Percentiles rank a stretch among this genome's conserved stretches.
phyloP scores from a whole-genome alignment of 148 eudicot genomes.

The Vaccinium corymbosum region DNA sequence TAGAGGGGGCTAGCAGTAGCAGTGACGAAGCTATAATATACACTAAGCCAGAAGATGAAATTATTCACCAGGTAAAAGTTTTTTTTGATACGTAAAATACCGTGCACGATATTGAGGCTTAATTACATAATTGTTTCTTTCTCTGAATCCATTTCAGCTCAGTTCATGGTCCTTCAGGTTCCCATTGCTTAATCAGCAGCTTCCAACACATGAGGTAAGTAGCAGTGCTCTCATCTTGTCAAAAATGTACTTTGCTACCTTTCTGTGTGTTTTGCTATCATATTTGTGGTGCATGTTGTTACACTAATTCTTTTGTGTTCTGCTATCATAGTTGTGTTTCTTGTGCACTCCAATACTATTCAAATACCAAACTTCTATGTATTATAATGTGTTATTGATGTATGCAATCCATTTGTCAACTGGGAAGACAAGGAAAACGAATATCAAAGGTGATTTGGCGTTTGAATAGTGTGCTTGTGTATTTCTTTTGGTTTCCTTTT shows the following conservation, averaged over 20 bases:
- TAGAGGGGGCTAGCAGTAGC: conserved; percentile 31
- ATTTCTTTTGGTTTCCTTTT: not conserved
- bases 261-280: not conserved
- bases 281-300: not conserved
- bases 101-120: not conserved
- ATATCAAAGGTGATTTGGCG: not conserved
- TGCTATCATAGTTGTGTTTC: not conserved
- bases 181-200: conserved; percentile 51
- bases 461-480: not conserved
- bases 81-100: not conserved
- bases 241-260: not conserved
- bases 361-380: not conserved
- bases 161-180: conserved; percentile 78
- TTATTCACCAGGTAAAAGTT: conserved; percentile 54
- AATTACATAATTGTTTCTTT: conserved; percentile 12
- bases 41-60: conserved; percentile 80
- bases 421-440: not conserved
- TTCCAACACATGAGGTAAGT: conserved; percentile 63
- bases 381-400: not conserved
- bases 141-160: conserved; percentile 49
- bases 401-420: not conserved
- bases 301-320: not conserved
- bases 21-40: conserved; percentile 62
- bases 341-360: not conserved
- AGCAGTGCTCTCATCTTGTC: not conserved